A percentile compares a stretch with the other conserved stretches of the same genome.
Conservation (phyloP, 768 basidiomycete species). For the Agrocybe pediades region DNA sequence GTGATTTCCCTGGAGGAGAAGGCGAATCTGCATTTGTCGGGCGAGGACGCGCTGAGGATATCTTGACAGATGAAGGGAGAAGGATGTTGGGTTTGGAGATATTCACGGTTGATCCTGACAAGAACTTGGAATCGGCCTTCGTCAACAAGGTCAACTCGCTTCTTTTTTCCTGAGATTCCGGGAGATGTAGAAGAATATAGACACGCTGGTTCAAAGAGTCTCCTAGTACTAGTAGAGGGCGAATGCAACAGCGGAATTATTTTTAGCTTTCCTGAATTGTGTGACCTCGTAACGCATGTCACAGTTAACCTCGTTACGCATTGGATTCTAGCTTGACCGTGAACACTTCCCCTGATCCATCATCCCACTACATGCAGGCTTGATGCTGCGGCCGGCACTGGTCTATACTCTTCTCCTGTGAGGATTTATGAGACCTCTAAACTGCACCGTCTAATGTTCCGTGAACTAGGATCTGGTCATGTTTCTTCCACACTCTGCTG, state of each 20-base stretch:
- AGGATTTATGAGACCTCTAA: conserved; percentile 8
- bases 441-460: background rate
- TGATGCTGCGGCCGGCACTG: conserved; percentile 34
- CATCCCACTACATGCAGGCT: conserved; percentile 40
- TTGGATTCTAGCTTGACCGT: too few species aligned
- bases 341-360: too few species aligned
- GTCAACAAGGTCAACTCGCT: conserved; percentile 14
- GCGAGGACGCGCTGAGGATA: conserved; percentile 34
- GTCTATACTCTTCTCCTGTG: conserved; percentile 32
- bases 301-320: too few species aligned
- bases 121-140: conserved; percentile 3
- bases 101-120: conserved; percentile 19
- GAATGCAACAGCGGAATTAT: too few species aligned
- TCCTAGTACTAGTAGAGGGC: too few species aligned
- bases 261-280: too few species aligned
- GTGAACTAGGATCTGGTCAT: conserved; percentile 15
- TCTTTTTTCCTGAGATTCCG: background rate
- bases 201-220: background rate
- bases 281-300: too few species aligned
- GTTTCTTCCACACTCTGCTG: conserved; percentile 10
- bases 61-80: conserved; percentile 35
- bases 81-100: conserved; percentile 44
- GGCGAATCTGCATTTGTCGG: conserved; percentile 48
- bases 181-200: background rate
- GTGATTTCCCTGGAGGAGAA: conserved; percentile 55